phyloP scores from a whole-genome alignment of 805 yeast species.

The Kurtzmaniella cleridarum region DNA sequence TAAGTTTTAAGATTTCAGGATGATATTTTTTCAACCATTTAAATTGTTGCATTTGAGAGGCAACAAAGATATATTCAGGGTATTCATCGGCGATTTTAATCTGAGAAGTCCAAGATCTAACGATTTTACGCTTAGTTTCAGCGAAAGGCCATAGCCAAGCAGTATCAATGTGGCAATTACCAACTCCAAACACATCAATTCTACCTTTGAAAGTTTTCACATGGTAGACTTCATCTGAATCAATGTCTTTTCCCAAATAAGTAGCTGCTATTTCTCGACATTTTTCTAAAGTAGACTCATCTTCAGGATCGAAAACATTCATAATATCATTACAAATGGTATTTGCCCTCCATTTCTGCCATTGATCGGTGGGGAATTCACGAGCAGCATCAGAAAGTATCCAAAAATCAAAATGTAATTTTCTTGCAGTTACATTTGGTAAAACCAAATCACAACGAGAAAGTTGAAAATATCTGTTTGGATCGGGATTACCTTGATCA shows the following conservation, averaged over 20 bases:
- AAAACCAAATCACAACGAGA: constrained; percentile 70
- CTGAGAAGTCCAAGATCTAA: constrained; percentile 94
- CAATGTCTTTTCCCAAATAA: constrained; percentile 61
- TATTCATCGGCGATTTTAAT: constrained; percentile 75
- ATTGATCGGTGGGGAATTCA: constrained; percentile 66
- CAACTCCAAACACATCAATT: constrained; percentile 74
- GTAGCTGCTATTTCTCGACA: constrained; percentile 64
- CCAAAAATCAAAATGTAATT: constrained; percentile 76
- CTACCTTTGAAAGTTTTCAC: constrained; percentile 29
- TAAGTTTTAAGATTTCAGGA: constrained; percentile 66
- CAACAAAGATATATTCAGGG: constrained; percentile 91
- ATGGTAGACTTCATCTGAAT: constrained; percentile 58
- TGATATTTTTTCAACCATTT: constrained; percentile 87
- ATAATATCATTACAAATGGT: constrained; percentile 76
- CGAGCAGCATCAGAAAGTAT: constrained; percentile 87
- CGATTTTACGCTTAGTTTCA: constrained; percentile 87
- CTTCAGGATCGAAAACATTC: constrained; percentile 73
- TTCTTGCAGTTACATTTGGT: constrained; percentile 77
- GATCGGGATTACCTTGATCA: constrained; percentile 57
- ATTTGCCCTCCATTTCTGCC: constrained; percentile 83
- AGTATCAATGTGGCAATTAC: constrained; percentile 95
- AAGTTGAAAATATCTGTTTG: constrained; percentile 65
- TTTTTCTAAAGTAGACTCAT: constrained; percentile 47
- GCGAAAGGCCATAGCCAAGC: constrained; percentile 99
- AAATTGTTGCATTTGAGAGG: constrained; percentile 95